Evolutionary conservation across 1,284 basidiomycete genomes (phyloP).

Genomic region (Naganishia sp.): DNA sequence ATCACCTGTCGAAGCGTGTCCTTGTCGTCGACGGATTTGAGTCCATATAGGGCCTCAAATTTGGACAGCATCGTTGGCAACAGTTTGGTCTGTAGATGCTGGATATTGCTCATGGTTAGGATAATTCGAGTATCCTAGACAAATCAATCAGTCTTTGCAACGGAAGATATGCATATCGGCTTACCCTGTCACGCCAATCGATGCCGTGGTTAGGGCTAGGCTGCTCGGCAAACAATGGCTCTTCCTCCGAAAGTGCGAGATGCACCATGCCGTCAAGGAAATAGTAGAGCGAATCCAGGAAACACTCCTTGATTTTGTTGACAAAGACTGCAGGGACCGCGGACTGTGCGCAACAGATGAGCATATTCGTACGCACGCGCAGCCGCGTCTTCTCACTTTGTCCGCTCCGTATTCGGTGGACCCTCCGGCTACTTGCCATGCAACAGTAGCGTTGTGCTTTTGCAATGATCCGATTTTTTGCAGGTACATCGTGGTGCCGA

Average conservation of each 20-base stretch:
- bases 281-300: constrained; percentile 83
- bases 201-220: constrained; percentile 6
- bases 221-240: constrained; percentile 29
- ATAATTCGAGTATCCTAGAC: constrained; percentile 80
- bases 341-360: neutral
- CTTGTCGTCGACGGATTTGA: constrained; percentile 74
- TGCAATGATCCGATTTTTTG: constrained; percentile 80
- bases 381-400: constrained; percentile 43
- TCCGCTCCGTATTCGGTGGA: constrained; percentile 57
- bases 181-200: constrained; percentile 33
- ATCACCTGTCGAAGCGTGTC: constrained; percentile 75
- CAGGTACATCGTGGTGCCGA: constrained; percentile 61
- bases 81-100: constrained; percentile 67
- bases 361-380: too few species aligned
- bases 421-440: constrained; percentile 81
- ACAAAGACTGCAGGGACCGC: constrained; percentile 48
- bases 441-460: constrained; percentile 71
- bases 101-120: constrained; percentile 86
- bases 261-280: constrained; percentile 86
- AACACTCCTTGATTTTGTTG: constrained; percentile 77
- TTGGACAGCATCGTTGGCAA: constrained; percentile 80
- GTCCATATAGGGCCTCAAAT: constrained; percentile 74
- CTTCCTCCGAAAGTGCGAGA: constrained; percentile 70
- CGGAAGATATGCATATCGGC: neutral
- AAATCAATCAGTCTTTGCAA: neutral